Base-by-base conservation (phyloP, 2,329 filamentous ascomycete genomes). In the Aspergillus candidus region DNA sequence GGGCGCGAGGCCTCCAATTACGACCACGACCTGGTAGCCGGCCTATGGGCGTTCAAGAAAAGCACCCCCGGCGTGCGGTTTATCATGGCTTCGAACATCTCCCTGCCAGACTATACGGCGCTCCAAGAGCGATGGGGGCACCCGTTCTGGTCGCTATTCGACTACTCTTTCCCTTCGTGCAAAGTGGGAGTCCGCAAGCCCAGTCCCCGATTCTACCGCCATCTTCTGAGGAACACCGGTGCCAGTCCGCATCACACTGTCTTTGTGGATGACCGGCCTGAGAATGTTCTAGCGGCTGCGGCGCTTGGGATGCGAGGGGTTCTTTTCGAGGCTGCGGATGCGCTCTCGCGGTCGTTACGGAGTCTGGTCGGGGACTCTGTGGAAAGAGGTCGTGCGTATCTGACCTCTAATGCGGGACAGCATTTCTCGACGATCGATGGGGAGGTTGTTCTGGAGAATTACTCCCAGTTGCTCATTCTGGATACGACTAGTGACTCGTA, bases 111-210 rank as follows among this genome's bases (percentile, higher is more conserved):
- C 6, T 31, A 31, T 3, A 13, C 12, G 4, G 11, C 30, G 4
- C 34, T 42, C 4, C 44, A 27, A 8, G 22, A 27, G 22, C 22
- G 22, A 2, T 17, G 15, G 6, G 39, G 18, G 5, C 17, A 11
- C 4, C 18, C 15, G 29, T 14, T 32, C 27, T 67, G 62, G 63
- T 39, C 45, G 6, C 41, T 66, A 2, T 69, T 69, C 32, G 58
- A 68, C 45, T 44, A 38, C 15, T 54, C 66, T 3, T 68, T 65
- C 41, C 59, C 61, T 2, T 69, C 64, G 2, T 58, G 53, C 18
- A 49, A 53, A 1, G 54, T 55, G 15, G 63, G 64, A 14, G 61
- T 60, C 53, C 55, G 61, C 12, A 69, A 69, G 49, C 66, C 64
- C 11, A 59, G 64, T 15, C 46, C 54, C 4, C 43, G 46, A 3